Base-by-base conservation (phyloP, 169 alveolate genomes). In the Eimeria maxima region DNA sequence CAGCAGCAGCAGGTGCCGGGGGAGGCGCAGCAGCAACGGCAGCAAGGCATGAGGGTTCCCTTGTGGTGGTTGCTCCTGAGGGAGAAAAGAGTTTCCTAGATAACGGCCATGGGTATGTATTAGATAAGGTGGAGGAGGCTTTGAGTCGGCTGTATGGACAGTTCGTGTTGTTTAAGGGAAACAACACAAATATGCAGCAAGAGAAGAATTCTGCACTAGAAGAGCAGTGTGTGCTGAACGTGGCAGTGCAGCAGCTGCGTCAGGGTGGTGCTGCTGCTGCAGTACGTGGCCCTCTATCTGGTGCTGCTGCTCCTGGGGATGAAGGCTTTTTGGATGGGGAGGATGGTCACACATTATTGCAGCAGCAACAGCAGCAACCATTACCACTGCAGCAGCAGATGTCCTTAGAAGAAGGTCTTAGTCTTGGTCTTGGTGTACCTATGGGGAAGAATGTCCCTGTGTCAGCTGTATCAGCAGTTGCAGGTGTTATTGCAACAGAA, bases 401-500 rank as follows among this genome's bases (percentile, higher is more conserved):
- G 7, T 47, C 71, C 27, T 33, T 29, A 16, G 90, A 80, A 20
- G 90, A 80, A 27, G 44, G 27, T 63, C 44, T 80, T n/a, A 42
- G 90, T 8, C 67, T 45, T 20, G 63, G 71, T 27, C 24, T 11
- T 45, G 27, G 18, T 33, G 11, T 53, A 11, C 63, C 11, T 11
- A 18, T 24, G 6, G 44, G 71, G 45, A 53, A 60, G 78, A 47
- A 71, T 1, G 80, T 22, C 4, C 78, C 53, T 11, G 96, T 96
- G n/a, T 90, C 97, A 93, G 96, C 98, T 95, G 97, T 98, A 94
- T 97, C 98, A 16, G 98, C 97, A 89, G 97, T 98, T 60, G 98
- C 99, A 29, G 99, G 99, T 1, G 98, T 99, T 11, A 98, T 99
- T 84, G 97, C 98, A 93, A 98, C 81, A 27, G 38, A 57, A 29